Base-by-base conservation (phyloP, 352 stramenopile genomes). In the Pythium chondricola region DNA sequence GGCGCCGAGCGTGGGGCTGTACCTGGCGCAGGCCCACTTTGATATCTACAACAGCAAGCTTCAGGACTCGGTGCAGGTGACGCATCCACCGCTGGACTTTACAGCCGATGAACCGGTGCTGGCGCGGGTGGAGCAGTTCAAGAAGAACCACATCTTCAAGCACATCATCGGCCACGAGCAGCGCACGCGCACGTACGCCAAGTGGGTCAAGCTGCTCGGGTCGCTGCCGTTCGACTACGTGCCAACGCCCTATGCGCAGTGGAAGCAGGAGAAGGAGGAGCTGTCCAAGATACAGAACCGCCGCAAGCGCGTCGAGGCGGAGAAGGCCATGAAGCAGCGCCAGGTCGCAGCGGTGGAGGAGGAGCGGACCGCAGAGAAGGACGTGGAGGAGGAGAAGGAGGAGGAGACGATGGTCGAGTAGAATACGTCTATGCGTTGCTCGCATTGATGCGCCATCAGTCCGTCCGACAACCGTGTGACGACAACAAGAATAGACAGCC, bases 41-140 rank as follows among this genome's bases (percentile, higher is more conserved):
- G 78, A 92, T 18, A 74, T 89, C 40, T 92, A 94, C 69, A 94
- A 92, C 63, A 64, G 71, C 48, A 85, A 86, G 45, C 72, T 91
- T 52, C 51, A 57, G 16, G 77, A 89, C 38, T 68, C 67, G 29
- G 80, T 85, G 30, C 73, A 88, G 58, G 75, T 70, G 2, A 71
- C 67, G 17, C 80, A 91, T 29, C 76, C 74, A n/a, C 64, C 69
- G 24, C 67, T 92, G 17, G 65, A 83, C 44, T 61, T 93, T 20
- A 57, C 44, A 16, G 70, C 72, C 7, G 74, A 92, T 18, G 44
- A 69, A 7, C 51, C 48, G 0, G 72, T 92, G 30, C 61, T 63
- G 7, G 58, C 53, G 3, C 54, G 58, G 0, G 74, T 94, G 0
- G 82, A 94, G 45, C 50, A 74, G 47, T 94, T 94, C 53, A 94